Conservation (phyloP, 2,329 filamentous ascomycete species). For the Ophiostoma quercus region DNA sequence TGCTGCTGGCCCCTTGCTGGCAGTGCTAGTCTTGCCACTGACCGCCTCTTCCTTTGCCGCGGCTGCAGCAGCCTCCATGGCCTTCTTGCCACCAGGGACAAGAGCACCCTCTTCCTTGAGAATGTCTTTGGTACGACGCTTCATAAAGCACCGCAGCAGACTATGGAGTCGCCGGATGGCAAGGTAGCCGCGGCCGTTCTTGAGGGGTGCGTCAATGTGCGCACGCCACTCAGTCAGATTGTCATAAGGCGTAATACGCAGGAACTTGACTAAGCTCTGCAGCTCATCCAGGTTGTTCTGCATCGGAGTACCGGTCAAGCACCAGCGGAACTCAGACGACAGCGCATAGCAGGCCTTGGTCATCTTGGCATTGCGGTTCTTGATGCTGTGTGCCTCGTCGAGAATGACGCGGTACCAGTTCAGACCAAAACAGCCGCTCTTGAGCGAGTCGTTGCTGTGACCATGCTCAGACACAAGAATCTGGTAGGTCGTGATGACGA, state of each 20-base stretch:
- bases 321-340: slow-evolving; percentile 86
- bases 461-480: slow-evolving; percentile 88
- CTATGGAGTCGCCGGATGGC: slow-evolving; percentile 82
- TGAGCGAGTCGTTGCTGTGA: slow-evolving; percentile 59
- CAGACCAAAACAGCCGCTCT: slow-evolving; percentile 81
- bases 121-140: slow-evolving; percentile 96
- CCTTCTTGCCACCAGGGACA: slow-evolving; percentile 65
- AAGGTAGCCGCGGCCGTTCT: slow-evolving; percentile 80
- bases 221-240: slow-evolving; percentile 83
- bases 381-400: slow-evolving; percentile 96
- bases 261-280: slow-evolving; percentile 86
- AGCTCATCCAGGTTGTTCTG: slow-evolving; percentile 97
- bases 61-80: slow-evolving; percentile 37
- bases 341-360: slow-evolving; percentile 88
- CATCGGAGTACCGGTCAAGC: slow-evolving; percentile 91
- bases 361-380: slow-evolving; percentile 93
- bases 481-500: slow-evolving; percentile 96
- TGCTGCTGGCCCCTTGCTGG: slow-evolving; percentile 35
- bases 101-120: slow-evolving; percentile 80
- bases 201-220: slow-evolving; percentile 84
- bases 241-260: slow-evolving; percentile 87
- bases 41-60: slow-evolving; percentile 27
- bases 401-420: slow-evolving; percentile 95
- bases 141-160: slow-evolving; percentile 91
- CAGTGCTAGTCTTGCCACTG: background rate